Percentiles rank a stretch among this genome's conserved stretches.
Evolutionary conservation across 73 alveolate species (phyloP).

Genomic region (Uronychia binucleata): DNA sequence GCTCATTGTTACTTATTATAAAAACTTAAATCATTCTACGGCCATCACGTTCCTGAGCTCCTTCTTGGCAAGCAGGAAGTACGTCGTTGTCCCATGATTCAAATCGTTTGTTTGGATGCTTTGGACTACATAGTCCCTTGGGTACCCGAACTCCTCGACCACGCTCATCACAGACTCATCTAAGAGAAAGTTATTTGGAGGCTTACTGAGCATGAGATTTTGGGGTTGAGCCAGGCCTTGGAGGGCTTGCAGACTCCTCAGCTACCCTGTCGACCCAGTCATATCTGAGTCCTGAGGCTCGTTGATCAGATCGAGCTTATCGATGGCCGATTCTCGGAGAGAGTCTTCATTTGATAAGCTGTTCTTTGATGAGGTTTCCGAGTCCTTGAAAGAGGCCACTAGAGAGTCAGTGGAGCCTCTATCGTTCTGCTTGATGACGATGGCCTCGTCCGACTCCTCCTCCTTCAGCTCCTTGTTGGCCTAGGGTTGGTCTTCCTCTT

Average conservation of each 20-base stretch:
- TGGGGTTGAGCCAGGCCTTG: background rate
- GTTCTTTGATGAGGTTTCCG: background rate
- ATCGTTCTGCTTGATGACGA: background rate
- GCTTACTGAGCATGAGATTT: background rate
- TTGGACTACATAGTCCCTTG: slow-evolving; percentile 44
- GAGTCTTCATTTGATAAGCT: background rate
- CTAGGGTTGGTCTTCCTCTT: slow-evolving; percentile 8
- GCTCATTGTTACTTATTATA: background rate
- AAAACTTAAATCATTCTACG: background rate
- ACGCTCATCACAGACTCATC: slow-evolving; percentile 13
- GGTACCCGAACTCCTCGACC: slow-evolving; percentile 31
- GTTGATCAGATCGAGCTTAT: background rate
- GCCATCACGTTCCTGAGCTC: background rate
- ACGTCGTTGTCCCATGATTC: slow-evolving; percentile 84
- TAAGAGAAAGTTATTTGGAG: background rate
- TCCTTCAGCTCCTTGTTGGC: slow-evolving; percentile 15
- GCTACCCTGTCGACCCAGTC: background rate
- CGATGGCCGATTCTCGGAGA: background rate
- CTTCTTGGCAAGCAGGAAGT: slow-evolving; percentile 51
- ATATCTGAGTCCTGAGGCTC: background rate
- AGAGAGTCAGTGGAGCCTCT: background rate
- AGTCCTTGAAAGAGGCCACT: background rate
- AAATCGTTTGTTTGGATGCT: slow-evolving; percentile 67
- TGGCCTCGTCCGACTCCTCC: slow-evolving; percentile 3
- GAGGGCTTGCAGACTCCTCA: slow-evolving; percentile 2